Base-by-base conservation (phyloP, 2,329 filamentous ascomycete species). In the Aureobasidium musti region DNA sequence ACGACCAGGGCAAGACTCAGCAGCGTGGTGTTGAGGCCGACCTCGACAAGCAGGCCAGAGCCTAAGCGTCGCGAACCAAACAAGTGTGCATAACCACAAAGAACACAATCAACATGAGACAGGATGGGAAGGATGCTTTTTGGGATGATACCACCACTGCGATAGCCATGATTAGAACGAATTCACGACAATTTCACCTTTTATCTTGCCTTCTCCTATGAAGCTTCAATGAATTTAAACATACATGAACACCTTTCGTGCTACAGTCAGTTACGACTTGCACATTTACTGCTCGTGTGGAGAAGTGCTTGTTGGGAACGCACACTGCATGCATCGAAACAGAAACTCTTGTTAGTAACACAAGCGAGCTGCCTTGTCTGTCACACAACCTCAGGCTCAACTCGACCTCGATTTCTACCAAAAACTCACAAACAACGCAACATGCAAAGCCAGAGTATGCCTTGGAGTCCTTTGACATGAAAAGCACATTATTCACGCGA, bases 11-110 rank as follows among this genome's bases (percentile, higher is more conserved):
- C 70, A 97, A 95, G 87, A 91, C 90, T 23, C 83, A 86, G 74
- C 90, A 96, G 84, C 86, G 92, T 23, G 90, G 92, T 59, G 92
- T 89, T 1, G 92, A 97, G 84, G 80, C 84, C 43, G 92, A 96
- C 74, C 83, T 96, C 66, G 80, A 89, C 78, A 93, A 91, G 85
- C 82, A 91, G 82, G 85, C 82, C 53, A 50, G 63, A 50, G 68
- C 68, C 13, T 47, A 68, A 54, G 33, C 5, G 26, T 52, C 33
- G 41, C 33, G 13, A 2, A 7, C 2, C 19, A 8, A 6, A 23
- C 21, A 21, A 30, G 11, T 45, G 19, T 17, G 41, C 41, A 19
- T n/a, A 23, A 43, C 7, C 30, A 39, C 30, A 4, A 50, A 13
- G 3, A 19, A 30, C n/a, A 28, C 21, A 43, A n/a, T 11, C 26